Percentiles rank a stretch among this genome's conserved stretches.
phyloP scores from a whole-genome alignment of 2,329 filamentous ascomycete genomes.

The Gliomastix tumulicola region DNA sequence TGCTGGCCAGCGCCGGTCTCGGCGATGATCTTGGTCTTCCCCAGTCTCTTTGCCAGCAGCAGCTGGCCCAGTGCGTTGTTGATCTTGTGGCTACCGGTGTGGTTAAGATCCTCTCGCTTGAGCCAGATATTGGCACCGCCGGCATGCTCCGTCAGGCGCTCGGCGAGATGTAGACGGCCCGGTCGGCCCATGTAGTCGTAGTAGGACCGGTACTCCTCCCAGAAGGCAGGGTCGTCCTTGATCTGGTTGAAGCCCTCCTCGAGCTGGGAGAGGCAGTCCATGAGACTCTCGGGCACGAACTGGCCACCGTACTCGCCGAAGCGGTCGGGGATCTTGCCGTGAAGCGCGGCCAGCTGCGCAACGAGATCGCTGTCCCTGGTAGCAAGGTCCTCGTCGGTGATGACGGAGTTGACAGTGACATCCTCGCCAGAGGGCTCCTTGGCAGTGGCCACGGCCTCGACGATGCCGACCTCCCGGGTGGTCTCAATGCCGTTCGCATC shows the following conservation, averaged over 20 bases:
- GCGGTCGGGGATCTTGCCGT: slow-evolving; percentile 71
- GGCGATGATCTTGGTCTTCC: slow-evolving; percentile 95
- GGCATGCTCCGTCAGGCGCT: slow-evolving; percentile 79
- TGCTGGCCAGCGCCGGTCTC: slow-evolving; percentile 97
- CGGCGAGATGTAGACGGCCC: slow-evolving; percentile 82
- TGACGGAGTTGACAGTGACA: slow-evolving; percentile 49
- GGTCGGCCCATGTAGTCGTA: slow-evolving; percentile 97
- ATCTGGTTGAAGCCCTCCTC: slow-evolving; percentile 88
- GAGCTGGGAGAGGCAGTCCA: slow-evolving; percentile 90
- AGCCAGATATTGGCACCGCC: slow-evolving; percentile 95
- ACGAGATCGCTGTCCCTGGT: slow-evolving; percentile 54
- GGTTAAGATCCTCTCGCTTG: slow-evolving; percentile 95
- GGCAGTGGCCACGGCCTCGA: slow-evolving; percentile 58
- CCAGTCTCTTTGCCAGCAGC: slow-evolving; percentile 74
- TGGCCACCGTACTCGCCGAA: slow-evolving; percentile 97
- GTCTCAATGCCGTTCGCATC: slow-evolving; percentile 24
- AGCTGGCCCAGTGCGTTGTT: slow-evolving; percentile 97
- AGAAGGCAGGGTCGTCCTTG: slow-evolving; percentile 82
- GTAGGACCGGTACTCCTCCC: slow-evolving; percentile 93
- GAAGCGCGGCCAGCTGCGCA: slow-evolving; percentile 79
- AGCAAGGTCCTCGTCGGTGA: slow-evolving; percentile 61
- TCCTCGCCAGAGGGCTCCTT: slow-evolving; percentile 23
- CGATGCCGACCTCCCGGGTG: slow-evolving; percentile 61
- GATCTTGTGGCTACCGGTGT: slow-evolving; percentile 98
- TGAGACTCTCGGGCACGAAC: slow-evolving; percentile 94